Percentiles rank a stretch among this genome's conserved stretches.
Evolutionary conservation across 306 rosid species (phyloP).

Genomic region (Lithocarpus polystachyus): DNA sequence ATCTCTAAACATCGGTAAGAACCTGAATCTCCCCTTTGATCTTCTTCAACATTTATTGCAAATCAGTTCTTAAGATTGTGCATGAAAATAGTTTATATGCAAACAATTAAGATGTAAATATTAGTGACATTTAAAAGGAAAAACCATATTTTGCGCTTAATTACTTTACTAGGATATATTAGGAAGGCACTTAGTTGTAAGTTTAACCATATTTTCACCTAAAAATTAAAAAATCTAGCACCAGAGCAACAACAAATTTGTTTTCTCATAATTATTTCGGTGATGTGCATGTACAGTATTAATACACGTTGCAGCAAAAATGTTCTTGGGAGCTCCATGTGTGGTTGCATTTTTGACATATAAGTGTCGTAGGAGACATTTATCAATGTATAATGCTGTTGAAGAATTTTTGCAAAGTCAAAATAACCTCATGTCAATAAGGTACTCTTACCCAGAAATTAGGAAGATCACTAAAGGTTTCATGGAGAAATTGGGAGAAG

Average conservation of each 20-base stretch:
- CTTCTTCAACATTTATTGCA: too few relatives aligned
- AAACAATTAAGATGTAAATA: too few relatives aligned
- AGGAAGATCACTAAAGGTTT: constrained; percentile 14
- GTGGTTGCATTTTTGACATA: neutral
- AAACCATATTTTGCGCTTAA: too few relatives aligned
- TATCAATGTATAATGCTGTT: neutral
- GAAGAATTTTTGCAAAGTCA: neutral
- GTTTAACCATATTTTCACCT: too few relatives aligned
- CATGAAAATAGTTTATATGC: too few relatives aligned
- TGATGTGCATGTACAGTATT: neutral
- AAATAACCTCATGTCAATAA: neutral
- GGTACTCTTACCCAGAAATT: constrained; percentile 19
- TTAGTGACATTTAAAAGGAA: too few relatives aligned
- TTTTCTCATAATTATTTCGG: neutral
- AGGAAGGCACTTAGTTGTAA: too few relatives aligned
- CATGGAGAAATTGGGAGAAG: constrained; percentile 17
- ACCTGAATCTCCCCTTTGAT: too few relatives aligned
- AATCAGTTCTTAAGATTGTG: too few relatives aligned
- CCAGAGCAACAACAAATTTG: neutral
- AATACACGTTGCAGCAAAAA: neutral
- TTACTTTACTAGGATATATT: too few relatives aligned
- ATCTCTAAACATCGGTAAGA: too few relatives aligned
- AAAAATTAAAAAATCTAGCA: neutral
- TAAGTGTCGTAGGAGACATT: constrained; percentile 7
- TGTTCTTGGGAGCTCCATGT: neutral